Evolutionary conservation across 2,329 filamentous ascomycete species (phyloP), one percentile per base, ranked within the genome.

Genomic region (Paraphaeosphaeria minitans): DNA sequence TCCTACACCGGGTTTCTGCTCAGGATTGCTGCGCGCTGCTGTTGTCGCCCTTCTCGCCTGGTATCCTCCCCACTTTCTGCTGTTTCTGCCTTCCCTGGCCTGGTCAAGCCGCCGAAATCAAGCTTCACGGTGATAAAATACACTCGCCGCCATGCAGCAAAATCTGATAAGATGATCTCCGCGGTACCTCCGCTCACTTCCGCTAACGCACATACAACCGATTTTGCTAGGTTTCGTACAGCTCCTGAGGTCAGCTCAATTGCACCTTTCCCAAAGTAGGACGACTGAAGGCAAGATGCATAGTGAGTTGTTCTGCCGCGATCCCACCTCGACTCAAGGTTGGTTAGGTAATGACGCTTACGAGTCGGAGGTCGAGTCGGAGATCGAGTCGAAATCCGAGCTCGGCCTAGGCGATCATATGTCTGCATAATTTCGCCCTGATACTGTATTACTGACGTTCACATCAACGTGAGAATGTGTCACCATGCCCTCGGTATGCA

Each of bases 121-220:
- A 8, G 10, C 5, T 31, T 31, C 8, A 12, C 10, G 9, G 29
- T 31, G 10, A 12, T 31, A 4, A 31, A 8, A 33, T 3, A 27
- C 24, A 27, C 6, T 33, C 42, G 31, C n/a, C n/a, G 21, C n/a
- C 31, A 47, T 41, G 42, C 29, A 31, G 55, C 57, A 41, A 50
- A 61, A 72, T 73, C 67, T 69, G 64, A 73, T 73, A 65, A 64
- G 65, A 70, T 68, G 65, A 68, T 65, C 66, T 69, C 65, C 66
- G 60, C 43, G 37, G 45, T 41, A 16, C 2, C 33, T 50, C 56
- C 56, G 43, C 56, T 24, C 43, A 31, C 24, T n/a, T 49, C 53
- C 53, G 29, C 35, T 21, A 7, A 9, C 33, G 27, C 16, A 41
- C 9, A 27, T 41, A 12, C 21, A 6, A 10, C 19, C 24, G 45